These are phyloP conservation scores for Nannizziopsis barbatae DNA, from an alignment of 2,329 filamentous ascomycete genomes.

Conservation along the genomic window DNA sequence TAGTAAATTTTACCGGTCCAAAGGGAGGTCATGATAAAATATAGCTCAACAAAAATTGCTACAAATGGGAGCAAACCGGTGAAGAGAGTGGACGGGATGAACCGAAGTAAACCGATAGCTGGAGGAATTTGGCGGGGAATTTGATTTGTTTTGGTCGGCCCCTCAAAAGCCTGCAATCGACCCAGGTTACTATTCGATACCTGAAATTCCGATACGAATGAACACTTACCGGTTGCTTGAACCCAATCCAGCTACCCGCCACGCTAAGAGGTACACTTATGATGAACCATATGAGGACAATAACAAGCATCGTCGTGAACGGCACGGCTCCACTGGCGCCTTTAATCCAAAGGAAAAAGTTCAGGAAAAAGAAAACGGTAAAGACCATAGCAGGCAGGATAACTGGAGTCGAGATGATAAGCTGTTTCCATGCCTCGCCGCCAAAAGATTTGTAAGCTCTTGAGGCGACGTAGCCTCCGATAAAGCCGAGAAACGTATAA, in stretches of 20 bases:
- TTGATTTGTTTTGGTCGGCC: conserved; percentile 90
- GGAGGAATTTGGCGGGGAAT: conserved; percentile 94
- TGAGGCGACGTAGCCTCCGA: conserved; percentile 82
- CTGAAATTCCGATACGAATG: background rate
- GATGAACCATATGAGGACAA: conserved; percentile 90
- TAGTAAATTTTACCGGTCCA: conserved; percentile 99
- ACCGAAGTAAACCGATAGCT: conserved; percentile 67
- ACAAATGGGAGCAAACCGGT: conserved; percentile 90
- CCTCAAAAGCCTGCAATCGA: conserved; percentile 46
- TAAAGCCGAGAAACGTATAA: conserved; percentile 83
- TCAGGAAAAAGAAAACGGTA: conserved; percentile 76
- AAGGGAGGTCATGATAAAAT: conserved; percentile 98
- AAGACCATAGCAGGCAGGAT: conserved; percentile 83
- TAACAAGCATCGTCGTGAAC: conserved; percentile 90
- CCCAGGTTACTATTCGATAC: conserved; percentile 6
- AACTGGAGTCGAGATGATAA: conserved; percentile 77
- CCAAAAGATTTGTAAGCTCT: conserved; percentile 90
- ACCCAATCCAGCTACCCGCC: conserved; percentile 84
- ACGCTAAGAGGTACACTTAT: conserved; percentile 89
- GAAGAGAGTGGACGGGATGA: conserved; percentile 79
- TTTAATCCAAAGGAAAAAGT: conserved; percentile 93
- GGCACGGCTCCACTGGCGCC: conserved; percentile 87
- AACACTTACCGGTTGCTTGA: conserved; percentile 50
- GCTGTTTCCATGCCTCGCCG: conserved; percentile 87
- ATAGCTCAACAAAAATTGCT: conserved; percentile 95